Evolutionary conservation across 2,329 filamentous ascomycete genomes (phyloP).

Genomic region (Cryphonectria naterciae): DNA sequence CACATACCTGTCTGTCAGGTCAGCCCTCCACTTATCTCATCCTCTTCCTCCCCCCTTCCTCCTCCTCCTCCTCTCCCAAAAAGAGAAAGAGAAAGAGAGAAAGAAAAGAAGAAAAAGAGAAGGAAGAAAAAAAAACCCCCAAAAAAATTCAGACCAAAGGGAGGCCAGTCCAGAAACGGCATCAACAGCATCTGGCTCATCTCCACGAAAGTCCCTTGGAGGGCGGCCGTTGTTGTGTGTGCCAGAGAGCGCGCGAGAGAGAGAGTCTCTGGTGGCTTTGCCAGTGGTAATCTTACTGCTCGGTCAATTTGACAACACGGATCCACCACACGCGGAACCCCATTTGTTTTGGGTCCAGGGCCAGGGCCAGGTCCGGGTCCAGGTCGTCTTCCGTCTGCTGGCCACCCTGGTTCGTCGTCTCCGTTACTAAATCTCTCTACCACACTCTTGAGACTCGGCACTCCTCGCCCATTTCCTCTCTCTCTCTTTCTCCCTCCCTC

Average conservation of each 20-base stretch:
- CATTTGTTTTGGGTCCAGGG: slow-evolving; percentile 27
- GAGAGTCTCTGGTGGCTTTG: background rate
- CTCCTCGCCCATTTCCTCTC: slow-evolving; percentile 1
- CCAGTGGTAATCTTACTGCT: slow-evolving; percentile 27
- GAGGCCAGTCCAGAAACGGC: background rate
- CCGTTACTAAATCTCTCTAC: slow-evolving; percentile 24
- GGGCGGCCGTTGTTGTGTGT: background rate
- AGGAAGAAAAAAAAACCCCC: background rate
- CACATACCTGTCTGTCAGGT: background rate
- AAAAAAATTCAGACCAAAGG: background rate
- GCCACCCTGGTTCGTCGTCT: slow-evolving; percentile 23
- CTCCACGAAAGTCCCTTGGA: background rate
- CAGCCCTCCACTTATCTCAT: slow-evolving; percentile 1
- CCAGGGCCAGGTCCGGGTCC: slow-evolving; percentile 12
- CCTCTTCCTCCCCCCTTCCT: background rate
- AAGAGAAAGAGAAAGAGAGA: background rate
- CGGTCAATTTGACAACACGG: slow-evolving; percentile 27
- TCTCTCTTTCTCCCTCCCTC: background rate
- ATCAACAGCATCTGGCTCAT: background rate
- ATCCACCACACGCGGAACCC: slow-evolving; percentile 23
- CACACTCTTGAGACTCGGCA: slow-evolving; percentile 26
- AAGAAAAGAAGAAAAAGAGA: background rate
- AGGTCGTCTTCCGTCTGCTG: slow-evolving; percentile 11
- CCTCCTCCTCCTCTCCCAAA: background rate
- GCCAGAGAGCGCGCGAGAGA: background rate